Percentiles rank a stretch among this genome's conserved stretches.
Conservation (phyloP, 495 filamentous ascomycete genomes). For the Mytilinidion resinicola region DNA sequence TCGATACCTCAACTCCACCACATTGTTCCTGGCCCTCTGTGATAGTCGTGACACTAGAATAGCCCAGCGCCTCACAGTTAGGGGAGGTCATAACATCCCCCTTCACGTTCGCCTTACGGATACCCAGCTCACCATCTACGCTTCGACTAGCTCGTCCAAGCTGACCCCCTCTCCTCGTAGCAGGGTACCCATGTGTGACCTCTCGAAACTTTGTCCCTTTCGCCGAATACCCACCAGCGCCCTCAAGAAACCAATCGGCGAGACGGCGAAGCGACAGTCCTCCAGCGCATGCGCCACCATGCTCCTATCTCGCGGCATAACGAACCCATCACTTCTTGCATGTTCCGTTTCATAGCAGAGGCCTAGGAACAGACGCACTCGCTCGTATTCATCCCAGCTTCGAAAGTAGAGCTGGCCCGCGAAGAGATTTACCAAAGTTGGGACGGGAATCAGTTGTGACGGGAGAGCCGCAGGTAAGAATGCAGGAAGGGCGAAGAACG, state of each 20-base stretch:
- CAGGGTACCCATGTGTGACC: not conserved
- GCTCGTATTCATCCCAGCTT: not conserved
- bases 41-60: too few species aligned
- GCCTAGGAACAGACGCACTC: not conserved
- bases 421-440: not conserved
- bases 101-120: too few species aligned
- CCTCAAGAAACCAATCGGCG: not conserved
- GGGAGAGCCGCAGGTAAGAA: not conserved
- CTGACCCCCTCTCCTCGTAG: too few species aligned
- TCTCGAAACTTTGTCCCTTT: not conserved
- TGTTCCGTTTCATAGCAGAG: not conserved
- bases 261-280: not conserved
- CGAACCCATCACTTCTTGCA: not conserved
- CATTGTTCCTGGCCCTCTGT: too few species aligned
- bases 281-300: not conserved
- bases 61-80: too few species aligned
- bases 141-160: too few species aligned
- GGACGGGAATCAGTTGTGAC: not conserved
- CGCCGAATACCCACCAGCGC: not conserved
- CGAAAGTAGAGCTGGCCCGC: constrained; percentile 1
- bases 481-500: constrained; percentile 33
- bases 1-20: too few species aligned
- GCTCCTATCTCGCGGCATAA: not conserved
- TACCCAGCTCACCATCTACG: too few species aligned
- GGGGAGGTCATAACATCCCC: too few species aligned